Base-by-base conservation (phyloP, 441 rosid genomes). In the Populus hybrid region DNA sequence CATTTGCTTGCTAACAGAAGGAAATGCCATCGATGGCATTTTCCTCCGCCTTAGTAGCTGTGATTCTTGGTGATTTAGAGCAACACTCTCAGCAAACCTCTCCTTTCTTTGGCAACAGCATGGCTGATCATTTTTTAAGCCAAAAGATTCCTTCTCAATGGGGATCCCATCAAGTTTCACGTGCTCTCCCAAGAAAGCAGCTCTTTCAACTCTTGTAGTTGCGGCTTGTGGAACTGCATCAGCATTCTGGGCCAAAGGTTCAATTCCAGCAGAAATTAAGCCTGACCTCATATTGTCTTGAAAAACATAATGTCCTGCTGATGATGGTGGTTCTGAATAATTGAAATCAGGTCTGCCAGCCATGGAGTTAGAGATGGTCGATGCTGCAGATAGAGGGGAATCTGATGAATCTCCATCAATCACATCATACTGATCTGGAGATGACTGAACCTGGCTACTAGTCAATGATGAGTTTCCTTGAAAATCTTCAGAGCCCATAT, bases 21-120 rank as follows among this genome's bases (percentile, higher is more conserved):
- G 86, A 67, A 75, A 77, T 20, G 84, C 67, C 80, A 85, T 65
- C 3, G 94, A 82, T 69, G 88, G 78, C 82, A 83, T 80, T 79
- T 87, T 80, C 75, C 97, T 82, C 53, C 90, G 82, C 82, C 86
- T 90, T 68, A 90, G 81, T 67, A 88, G 81, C 42, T 83, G 92
- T 46, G 95, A 87, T 28, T 89, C 91, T 70, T 88, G 92, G 79
- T 80, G 84, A 78, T 87, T 88, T 61, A 79, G 69, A 36, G 83
- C 77, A 77, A 86, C 34, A 71, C 84, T 85, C 79, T 85, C 89
- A 34, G 85, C 77, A 74, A 80, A 70, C 81, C 86, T 90, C 81
- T 93, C 98, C 87, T 89, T 89, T 82, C 89, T 86, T 75, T 89
- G 97, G 85, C 98, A 95, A 86, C 94, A 89, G 83, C 97, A 95